phyloP scores from a whole-genome alignment of 2,329 filamentous ascomycete genomes.

The Ustulina deusta region DNA sequence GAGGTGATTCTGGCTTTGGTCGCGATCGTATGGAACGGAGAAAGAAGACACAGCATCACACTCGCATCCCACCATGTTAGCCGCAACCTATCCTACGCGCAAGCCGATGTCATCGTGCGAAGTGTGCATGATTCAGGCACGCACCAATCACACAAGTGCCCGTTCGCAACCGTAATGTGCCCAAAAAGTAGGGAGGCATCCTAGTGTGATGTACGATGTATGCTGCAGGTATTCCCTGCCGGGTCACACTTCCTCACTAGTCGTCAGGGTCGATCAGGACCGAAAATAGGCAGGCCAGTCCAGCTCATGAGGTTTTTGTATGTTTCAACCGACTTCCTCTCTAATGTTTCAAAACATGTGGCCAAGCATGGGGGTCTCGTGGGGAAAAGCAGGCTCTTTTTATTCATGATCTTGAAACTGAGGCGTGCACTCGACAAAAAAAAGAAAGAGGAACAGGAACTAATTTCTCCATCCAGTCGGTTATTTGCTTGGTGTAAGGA shows the following conservation, averaged over 20 bases:
- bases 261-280: conserved; percentile 13
- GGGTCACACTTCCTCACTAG: conserved; percentile 19
- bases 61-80: conserved; percentile 7
- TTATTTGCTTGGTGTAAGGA: background rate
- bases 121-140: conserved; percentile 38
- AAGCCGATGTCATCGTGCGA: conserved; percentile 14
- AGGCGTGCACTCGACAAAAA: background rate
- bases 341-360: conserved; percentile 34
- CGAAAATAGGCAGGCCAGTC: conserved; percentile 1
- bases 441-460: background rate
- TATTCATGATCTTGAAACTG: conserved; percentile 19
- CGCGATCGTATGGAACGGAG: background rate
- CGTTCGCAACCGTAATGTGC: conserved; percentile 7
- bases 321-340: conserved; percentile 32
- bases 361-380: conserved; percentile 15
- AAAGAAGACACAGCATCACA: background rate
- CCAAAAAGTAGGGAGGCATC: background rate
- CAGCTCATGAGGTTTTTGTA: conserved; percentile 9
- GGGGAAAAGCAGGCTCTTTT: conserved; percentile 7
- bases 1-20: background rate
- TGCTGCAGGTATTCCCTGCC: conserved; percentile 10
- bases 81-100: conserved; percentile 2
- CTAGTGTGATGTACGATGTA: conserved; percentile 7
- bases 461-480: background rate
- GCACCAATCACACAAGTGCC: conserved; percentile 33